These are phyloP conservation scores for Lachancea lanzarotensis DNA, from an alignment of 805 yeast genomes.

Conservation along the genomic window DNA sequence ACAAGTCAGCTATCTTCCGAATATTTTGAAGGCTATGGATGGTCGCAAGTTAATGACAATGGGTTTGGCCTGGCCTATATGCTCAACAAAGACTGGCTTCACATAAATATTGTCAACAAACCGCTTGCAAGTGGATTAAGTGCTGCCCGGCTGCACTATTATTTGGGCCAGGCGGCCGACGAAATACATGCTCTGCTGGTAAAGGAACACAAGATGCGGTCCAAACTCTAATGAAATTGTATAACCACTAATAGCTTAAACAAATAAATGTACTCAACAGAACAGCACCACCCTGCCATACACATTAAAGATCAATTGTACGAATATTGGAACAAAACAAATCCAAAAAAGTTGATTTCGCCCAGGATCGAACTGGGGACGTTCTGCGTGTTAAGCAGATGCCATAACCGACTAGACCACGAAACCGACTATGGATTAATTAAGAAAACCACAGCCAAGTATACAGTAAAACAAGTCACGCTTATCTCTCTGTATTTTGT, in stretches of 20 bases:
- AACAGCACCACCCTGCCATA: no score
- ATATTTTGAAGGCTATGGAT: slow-evolving; percentile 86
- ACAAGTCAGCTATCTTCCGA: slow-evolving; percentile 86
- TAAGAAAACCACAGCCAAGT: no score
- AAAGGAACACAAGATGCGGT: slow-evolving; percentile 1
- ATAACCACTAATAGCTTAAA: not conserved
- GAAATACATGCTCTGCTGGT: slow-evolving; percentile 54
- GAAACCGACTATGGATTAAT: slow-evolving; percentile 49
- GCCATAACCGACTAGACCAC: slow-evolving; percentile 99
- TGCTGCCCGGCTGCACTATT: slow-evolving; percentile 47
- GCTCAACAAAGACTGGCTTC: slow-evolving; percentile 78
- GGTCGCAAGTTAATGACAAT: slow-evolving; percentile 89
- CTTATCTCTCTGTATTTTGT: not conserved
- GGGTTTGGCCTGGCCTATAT: slow-evolving; percentile 94
- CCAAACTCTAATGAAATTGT: slow-evolving; percentile 1
- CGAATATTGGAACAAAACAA: no score
- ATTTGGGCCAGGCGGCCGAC: slow-evolving; percentile 69
- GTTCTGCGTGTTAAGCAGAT: slow-evolving; percentile 99
- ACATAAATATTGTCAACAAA: slow-evolving; percentile 69
- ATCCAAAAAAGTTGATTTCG: slow-evolving; percentile 60
- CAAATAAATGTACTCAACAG: no score
- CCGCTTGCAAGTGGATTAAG: slow-evolving; percentile 34
- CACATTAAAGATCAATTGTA: no score
- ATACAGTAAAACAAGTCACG: no score
- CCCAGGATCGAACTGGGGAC: slow-evolving; percentile 99